Base-by-base conservation (phyloP, 2,329 filamentous ascomycete species). In the Aspergillus quadricinctus region DNA sequence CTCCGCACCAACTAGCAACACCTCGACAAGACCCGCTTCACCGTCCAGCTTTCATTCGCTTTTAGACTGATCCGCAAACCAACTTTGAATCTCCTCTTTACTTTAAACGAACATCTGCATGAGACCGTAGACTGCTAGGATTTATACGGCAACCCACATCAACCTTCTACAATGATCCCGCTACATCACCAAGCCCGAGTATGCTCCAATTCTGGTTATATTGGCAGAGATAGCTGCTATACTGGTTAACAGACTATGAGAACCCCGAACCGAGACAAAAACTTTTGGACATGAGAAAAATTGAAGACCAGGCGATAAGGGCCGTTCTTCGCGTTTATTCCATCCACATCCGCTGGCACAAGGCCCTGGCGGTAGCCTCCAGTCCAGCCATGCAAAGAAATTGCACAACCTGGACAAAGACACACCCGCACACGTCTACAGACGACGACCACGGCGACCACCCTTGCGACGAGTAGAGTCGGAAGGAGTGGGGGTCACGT, bases 381-480 rank as follows among this genome's bases (percentile, higher is more conserved):
- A 63, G 61, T 67, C 68, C 69, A 70, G 60, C 65, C 61, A 68
- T 58, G 62, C 64, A 71, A 60, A 59, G 50, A 60, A 53, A 53
- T 60, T 63, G 65, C 61, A 65, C 50, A 55, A 62, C 59, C 59
- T 56, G 64, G 61, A 66, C 60, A 60, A 64, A 66, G 72, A 62
- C 62, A 59, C 27, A 58, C 63, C 59, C 65, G 68, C 69, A 77
- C 64, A 76, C 73, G 78, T 81, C 90, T 84, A 99, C 81, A 99
- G 90, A 96, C 94, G 93, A 84, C 94, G 94, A 97, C 94, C 94
- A 90, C 94, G 93, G 83, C 94, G 92, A 97, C 94, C 94, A 85
- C 94, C 94, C 92, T 99, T 99, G 85, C 93, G 92, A 83, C 94
- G 90, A 76, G 94, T 99, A 80, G 91, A 96, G 83, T 99, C 94